Base-by-base conservation (phyloP, 257 asterid species). In the Forsythia suspensa region DNA sequence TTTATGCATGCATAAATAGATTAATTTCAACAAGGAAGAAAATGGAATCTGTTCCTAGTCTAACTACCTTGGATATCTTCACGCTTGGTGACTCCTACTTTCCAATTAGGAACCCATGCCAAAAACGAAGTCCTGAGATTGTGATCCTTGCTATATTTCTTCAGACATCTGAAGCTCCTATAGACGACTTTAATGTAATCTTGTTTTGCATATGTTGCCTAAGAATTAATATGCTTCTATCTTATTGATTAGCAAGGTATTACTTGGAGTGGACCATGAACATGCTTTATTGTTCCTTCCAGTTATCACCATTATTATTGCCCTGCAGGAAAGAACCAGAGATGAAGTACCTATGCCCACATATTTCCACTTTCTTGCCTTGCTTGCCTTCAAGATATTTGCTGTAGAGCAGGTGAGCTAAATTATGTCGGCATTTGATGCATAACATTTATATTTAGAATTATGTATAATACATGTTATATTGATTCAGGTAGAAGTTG, bases 381-480 rank as follows among this genome's bases (percentile, higher is more conserved):
- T 96, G 86, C 97, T 96, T 79, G 99, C 97, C 88, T 96, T 96
- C 89, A 93, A 94, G 86, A 92, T 96, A 73, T 96, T 96, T 81
- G 90, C 94, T 68, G 97, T 89, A 52, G 99, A 93, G 91, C 92
- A 94, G 98, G 99, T 92, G 75, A 52, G 77, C 41, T 59, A 13
- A 44, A 70, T 37, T 38, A 21, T 39, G 18, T 71, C 80, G 80
- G 68, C 70, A 61, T 74, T 44, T 67, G 7, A 76, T 70, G 36
- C 70, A 21, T 72, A n/a, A 44, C 75, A 52, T 68, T 36, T 73
- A 38, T n/a, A 44, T 70, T 61, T 41, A 18, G 41, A 52, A 77
- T 44, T 83, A 72, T 80, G 77, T 80, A 68, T 36, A 36, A 46
- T 21, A 1, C 38, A 21, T 70, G 38, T 52, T 16, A 18, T 80